Evolutionary conservation across 2,329 filamentous ascomycete genomes (phyloP).

Genomic region (Fusarium secorum): DNA sequence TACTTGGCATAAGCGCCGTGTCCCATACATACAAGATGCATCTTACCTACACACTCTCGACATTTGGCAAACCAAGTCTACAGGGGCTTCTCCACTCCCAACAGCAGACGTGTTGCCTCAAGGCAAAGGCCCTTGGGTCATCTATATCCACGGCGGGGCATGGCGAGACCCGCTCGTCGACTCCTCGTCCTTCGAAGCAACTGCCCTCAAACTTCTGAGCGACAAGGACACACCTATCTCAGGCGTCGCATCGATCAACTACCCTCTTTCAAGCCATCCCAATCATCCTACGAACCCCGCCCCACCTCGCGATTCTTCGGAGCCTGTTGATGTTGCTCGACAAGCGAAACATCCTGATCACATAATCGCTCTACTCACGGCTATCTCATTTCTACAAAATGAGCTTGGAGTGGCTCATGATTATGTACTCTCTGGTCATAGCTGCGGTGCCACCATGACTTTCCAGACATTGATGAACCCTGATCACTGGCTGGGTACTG

Average conservation of each 20-base stretch:
- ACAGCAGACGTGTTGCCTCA: background rate
- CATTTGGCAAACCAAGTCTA: background rate
- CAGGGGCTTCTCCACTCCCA: fast-evolving
- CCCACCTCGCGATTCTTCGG: background rate
- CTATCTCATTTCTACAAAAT: background rate
- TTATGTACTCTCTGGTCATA: background rate
- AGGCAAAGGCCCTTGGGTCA: background rate
- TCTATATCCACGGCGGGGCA: conserved; percentile 7
- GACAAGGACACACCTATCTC: background rate
- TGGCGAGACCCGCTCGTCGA: conserved; percentile 8
- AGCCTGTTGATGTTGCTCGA: background rate
- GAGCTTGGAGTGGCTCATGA: background rate
- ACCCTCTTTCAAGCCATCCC: background rate
- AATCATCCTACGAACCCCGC: background rate
- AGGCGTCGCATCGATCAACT: background rate
- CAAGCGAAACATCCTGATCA: background rate
- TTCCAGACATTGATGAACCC: background rate
- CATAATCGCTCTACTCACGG: background rate
- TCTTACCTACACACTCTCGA: background rate
- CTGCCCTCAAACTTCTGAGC: background rate
- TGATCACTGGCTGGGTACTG: background rate
- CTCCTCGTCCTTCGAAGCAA: background rate
- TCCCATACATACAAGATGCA: background rate
- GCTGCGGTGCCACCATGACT: background rate
- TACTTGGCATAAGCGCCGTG: background rate